Base-by-base conservation (phyloP, 2,329 filamentous ascomycete species). In the Fusarium virguliforme region DNA sequence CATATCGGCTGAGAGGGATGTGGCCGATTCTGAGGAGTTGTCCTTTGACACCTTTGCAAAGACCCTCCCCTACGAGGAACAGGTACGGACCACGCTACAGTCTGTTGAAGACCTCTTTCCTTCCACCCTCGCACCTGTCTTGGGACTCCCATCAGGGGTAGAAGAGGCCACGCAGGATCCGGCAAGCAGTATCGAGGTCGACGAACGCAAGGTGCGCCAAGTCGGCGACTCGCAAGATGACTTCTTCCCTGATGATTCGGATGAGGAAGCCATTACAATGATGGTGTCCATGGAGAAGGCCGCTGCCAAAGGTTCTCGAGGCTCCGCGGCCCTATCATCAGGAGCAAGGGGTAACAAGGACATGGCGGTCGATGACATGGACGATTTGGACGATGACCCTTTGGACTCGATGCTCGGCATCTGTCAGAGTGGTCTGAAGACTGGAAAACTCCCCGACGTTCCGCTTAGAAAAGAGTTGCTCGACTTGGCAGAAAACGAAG, bases 21-120 rank as follows among this genome's bases (percentile, higher is more conserved):
- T 81, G 28, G 79, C 83, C 26, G 83, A 79, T 15, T 43, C 48
- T 15, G 75, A 79, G 6, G 78, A 83, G 9, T 68, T 88, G 12
- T 85, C 83, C 1, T 95, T 95, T 73, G 88, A 92, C 30, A 87
- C 82, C 1, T 96, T 95, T 79, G 83, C 92, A 7, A 83, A 86
- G 35, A 80, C 82, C 3, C 75, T 81, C 1, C 83, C 87, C 1
- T 84, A 87, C 12, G 90, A 88, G 72, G 82, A 85, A 5, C 81
- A 82, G 4, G 84, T 98, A n/a, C 91, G 91, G 73, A 97, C 95
- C 1, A 88, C 90, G 2, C 81, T 97, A 40, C 89, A 97, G 75
- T 95, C 95, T 58, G 91, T 98, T 1, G 92, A 95, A 77, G 95
- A 98, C 77, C 84, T 99, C 15, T 97, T 92, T 77, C 92, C 93